Evolutionary conservation across 768 basidiomycete species (phyloP).

Genomic region (Coprinopsis cinerea): DNA sequence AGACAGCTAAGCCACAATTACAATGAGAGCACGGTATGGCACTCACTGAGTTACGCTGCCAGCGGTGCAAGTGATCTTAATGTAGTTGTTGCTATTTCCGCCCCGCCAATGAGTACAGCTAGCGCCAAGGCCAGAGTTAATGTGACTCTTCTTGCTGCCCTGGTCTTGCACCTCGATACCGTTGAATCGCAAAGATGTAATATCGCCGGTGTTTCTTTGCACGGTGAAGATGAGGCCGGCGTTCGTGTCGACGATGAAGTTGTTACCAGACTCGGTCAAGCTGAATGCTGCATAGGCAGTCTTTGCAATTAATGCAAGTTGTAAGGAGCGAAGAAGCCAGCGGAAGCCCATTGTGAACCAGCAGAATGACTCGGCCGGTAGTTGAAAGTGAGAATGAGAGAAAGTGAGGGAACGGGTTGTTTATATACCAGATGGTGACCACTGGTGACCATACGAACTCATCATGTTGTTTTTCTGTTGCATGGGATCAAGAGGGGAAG

Average conservation of each 20-base stretch:
- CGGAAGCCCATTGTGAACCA: neutral
- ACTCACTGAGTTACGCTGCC: slow-evolving; percentile 26
- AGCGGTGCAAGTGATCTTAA: slow-evolving; percentile 32
- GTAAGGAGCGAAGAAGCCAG: neutral
- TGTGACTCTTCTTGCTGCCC: slow-evolving; percentile 25
- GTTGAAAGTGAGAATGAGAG: too few relatives aligned
- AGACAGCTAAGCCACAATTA: neutral
- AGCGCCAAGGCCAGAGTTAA: slow-evolving; percentile 27
- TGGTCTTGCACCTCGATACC: slow-evolving; percentile 29
- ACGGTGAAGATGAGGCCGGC: slow-evolving; percentile 31
- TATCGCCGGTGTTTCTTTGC: slow-evolving; percentile 26
- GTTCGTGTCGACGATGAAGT: slow-evolving; percentile 25
- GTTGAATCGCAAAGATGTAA: slow-evolving; percentile 31
- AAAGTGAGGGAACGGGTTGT: too few relatives aligned
- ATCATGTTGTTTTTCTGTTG: neutral
- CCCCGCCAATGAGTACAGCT: slow-evolving; percentile 22
- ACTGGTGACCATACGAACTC: neutral
- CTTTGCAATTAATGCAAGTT: neutral
- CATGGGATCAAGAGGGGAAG: neutral
- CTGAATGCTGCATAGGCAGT: slow-evolving; percentile 18
- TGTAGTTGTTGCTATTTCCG: slow-evolving; percentile 29
- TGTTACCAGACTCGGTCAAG: slow-evolving; percentile 25
- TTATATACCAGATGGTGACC: too few relatives aligned
- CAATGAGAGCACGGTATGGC: neutral
- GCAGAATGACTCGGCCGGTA: too few relatives aligned